phyloP scores from a whole-genome alignment of 2,329 filamentous ascomycete species.

The Microsporum canis region DNA sequence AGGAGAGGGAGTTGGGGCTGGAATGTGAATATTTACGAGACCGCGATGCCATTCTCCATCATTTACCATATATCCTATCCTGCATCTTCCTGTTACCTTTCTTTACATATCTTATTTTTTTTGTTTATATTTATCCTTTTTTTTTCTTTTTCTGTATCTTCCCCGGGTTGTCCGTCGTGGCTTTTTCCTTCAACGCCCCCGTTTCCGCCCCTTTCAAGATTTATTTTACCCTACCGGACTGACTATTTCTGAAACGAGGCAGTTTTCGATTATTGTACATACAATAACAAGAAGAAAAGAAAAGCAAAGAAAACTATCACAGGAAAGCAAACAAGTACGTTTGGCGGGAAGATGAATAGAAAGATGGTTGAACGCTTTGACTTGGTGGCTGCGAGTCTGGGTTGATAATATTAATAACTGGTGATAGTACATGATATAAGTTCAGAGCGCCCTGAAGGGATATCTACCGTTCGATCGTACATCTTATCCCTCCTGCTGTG shows the following conservation, averaged over 20 bases:
- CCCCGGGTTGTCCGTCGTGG: background rate
- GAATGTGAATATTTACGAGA: background rate
- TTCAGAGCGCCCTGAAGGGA: no score
- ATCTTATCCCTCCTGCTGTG: no score
- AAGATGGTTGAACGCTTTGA: no score
- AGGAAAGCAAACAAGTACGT: no score
- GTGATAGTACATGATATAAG: no score
- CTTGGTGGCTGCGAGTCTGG: no score
- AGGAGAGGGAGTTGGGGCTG: background rate
- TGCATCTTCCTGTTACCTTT: background rate
- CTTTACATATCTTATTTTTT: background rate
- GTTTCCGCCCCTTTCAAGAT: background rate
- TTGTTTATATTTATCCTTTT: background rate
- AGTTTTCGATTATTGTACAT: background rate
- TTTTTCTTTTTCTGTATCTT: background rate
- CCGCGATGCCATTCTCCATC: background rate
- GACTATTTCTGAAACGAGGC: background rate
- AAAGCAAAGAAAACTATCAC: no score
- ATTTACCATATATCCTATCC: background rate
- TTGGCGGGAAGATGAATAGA: no score
- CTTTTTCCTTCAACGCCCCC: background rate
- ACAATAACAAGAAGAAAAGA: no score
- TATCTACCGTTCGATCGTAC: no score
- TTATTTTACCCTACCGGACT: background rate
- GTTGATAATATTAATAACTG: no score